Evolutionary conservation across 768 basidiomycete species (phyloP).

Genomic region (Gymnopilus junonius): DNA sequence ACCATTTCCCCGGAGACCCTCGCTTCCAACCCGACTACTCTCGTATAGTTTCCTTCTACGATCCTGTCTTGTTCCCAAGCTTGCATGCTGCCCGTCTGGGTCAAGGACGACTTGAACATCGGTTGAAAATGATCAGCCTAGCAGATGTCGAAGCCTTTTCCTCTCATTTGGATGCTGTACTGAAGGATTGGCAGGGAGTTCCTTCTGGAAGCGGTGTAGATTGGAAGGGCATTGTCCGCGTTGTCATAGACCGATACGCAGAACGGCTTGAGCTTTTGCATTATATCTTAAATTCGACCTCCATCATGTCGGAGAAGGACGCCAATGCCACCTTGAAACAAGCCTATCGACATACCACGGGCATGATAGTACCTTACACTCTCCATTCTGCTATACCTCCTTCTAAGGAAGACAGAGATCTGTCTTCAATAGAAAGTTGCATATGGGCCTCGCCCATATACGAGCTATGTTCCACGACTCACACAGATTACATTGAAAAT

Average conservation of each 20-base stretch:
- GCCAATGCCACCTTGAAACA: constrained; percentile 17
- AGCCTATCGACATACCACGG: constrained; percentile 30
- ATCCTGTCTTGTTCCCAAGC: constrained; percentile 39
- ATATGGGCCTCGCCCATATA: constrained; percentile 41
- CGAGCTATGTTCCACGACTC: constrained; percentile 35
- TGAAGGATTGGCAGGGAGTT: constrained; percentile 16
- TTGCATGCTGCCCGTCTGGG: constrained; percentile 34
- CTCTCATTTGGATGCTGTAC: constrained; percentile 28
- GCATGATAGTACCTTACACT: constrained; percentile 38
- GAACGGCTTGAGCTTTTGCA: constrained; percentile 44
- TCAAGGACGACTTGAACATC: constrained; percentile 39
- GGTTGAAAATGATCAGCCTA: constrained; percentile 34
- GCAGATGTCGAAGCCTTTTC: constrained; percentile 29
- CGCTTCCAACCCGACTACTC: constrained; percentile 47
- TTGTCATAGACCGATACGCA: constrained; percentile 45
- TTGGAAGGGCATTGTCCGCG: constrained; percentile 42
- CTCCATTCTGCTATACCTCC: constrained; percentile 24
- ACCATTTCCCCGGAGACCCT: constrained; percentile 45
- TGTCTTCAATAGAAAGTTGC: constrained; percentile 5
- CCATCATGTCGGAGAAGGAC: constrained; percentile 6
- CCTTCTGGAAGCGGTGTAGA: constrained; percentile 39
- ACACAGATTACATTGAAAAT: constrained; percentile 29
- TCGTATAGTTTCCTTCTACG: constrained; percentile 48
- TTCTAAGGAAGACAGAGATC: not conserved
- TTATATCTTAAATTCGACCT: constrained; percentile 35